These are phyloP conservation scores for Suillus lakei DNA, from an alignment of 768 basidiomycete species.

Conservation along the genomic window DNA sequence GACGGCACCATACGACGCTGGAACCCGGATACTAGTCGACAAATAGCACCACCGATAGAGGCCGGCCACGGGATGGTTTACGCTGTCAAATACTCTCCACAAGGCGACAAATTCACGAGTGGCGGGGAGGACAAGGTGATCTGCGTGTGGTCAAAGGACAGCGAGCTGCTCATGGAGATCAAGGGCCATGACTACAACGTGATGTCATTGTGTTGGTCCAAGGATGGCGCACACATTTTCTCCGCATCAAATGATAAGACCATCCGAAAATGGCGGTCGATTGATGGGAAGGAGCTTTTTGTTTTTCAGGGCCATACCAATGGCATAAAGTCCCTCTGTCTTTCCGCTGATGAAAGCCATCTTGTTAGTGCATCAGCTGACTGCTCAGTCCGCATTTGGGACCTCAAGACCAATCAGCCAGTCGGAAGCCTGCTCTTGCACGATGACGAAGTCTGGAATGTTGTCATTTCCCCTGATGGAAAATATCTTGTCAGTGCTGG, in stretches of 20 bases:
- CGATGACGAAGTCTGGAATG: conserved; percentile 74
- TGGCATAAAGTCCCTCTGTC: background rate
- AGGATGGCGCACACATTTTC: background rate
- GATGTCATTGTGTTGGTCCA: background rate
- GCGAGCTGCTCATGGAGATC: background rate
- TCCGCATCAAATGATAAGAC: background rate
- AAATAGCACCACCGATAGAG: background rate
- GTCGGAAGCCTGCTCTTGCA: conserved; percentile 61
- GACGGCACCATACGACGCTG: conserved; percentile 21
- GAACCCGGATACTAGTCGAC: conserved; percentile 11
- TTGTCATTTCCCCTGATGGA: conserved; percentile 83
- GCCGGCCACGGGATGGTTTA: background rate
- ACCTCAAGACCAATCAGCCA: background rate
- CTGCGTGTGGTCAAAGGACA: background rate
- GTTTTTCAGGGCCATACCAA: background rate
- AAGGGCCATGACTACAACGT: background rate
- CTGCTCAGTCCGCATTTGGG: conserved; percentile 1
- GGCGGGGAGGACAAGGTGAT: background rate
- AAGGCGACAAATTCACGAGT: background rate
- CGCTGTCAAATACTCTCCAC: background rate
- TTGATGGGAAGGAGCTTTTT: background rate
- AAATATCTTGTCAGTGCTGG: conserved; percentile 82
- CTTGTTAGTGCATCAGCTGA: background rate
- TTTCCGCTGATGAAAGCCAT: background rate
- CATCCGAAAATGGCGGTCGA: background rate